A percentile compares a stretch with the other conserved stretches of the same genome.
Conservation (phyloP, 1,284 basidiomycete species). For the Mycosarcoma mackinlayi region DNA sequence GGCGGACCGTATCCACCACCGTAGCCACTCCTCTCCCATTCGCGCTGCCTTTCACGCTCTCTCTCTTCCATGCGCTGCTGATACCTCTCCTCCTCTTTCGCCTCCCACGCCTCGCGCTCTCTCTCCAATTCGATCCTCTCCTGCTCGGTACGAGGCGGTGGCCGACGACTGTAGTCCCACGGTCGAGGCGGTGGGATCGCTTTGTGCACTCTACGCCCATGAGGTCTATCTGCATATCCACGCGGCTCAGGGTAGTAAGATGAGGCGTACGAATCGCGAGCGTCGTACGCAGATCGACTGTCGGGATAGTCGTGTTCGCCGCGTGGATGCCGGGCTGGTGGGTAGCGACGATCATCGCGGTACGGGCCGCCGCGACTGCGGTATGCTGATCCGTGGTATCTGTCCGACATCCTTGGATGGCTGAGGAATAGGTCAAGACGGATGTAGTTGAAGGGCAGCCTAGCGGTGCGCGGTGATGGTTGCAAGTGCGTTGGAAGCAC, state of each 20-base stretch:
- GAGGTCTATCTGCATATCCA: conserved; percentile 12
- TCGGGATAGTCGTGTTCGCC: conserved; percentile 21
- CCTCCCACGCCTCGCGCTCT: conserved; percentile 41
- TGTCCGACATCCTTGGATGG: conserved; percentile 23
- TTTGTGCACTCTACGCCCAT: conserved; percentile 25
- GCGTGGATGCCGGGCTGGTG: conserved; percentile 8
- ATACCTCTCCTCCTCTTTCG: conserved; percentile 34
- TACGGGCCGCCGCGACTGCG: conserved; percentile 11
- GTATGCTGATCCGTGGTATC: conserved; percentile 33
- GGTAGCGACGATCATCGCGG: conserved; percentile 31
- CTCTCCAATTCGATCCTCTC: conserved; percentile 31
- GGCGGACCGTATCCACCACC: conserved; percentile 3
- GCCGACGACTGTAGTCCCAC: conserved; percentile 42
- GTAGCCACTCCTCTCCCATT: conserved; percentile 8
- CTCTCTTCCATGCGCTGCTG: conserved; percentile 36
- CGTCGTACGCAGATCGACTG: conserved; percentile 8
- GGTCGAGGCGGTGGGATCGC: conserved; percentile 36
- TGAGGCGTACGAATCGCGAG: conserved; percentile 20
- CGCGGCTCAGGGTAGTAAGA: conserved; percentile 29
- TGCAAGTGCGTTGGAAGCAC: not conserved
- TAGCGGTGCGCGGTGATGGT: too few relatives aligned
- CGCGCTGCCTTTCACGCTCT: conserved; percentile 23
- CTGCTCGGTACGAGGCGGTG: conserved; percentile 32
- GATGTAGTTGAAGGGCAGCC: not conserved
- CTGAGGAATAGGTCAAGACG: not conserved